Conservation (phyloP, 208 protist species). For the Porcisia hertigi region DNA sequence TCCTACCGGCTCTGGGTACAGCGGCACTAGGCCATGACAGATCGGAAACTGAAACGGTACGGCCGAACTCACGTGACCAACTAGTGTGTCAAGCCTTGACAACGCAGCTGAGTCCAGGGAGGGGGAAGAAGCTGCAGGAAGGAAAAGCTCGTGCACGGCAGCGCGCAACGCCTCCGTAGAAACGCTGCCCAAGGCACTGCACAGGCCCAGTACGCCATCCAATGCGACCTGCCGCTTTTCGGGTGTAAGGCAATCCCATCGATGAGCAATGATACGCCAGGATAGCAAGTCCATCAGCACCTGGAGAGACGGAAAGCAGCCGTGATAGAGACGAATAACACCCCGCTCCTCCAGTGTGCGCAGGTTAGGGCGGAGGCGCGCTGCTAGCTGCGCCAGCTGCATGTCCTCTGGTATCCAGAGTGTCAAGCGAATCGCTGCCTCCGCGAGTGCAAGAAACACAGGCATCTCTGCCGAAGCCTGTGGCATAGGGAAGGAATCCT, state of each 20-base stretch:
- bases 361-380: conserved; percentile 36
- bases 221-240: conserved; percentile 26
- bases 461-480: conserved; percentile 18
- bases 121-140: conserved; percentile 1
- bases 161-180: conserved; percentile 18
- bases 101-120: not conserved
- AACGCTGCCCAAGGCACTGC: conserved; percentile 9
- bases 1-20: conserved; percentile 24
- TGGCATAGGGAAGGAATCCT: conserved; percentile 37
- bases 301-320: conserved; percentile 46
- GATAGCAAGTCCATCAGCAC: conserved; percentile 69
- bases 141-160: conserved; percentile 9
- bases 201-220: conserved; percentile 19
- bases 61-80: conserved; percentile 16
- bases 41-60: conserved; percentile 28
- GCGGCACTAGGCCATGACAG: conserved; percentile 11
- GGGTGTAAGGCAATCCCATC: conserved; percentile 37
- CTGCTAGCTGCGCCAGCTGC: conserved; percentile 24
- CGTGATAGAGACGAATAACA: conserved; percentile 25
- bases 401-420: conserved; percentile 34
- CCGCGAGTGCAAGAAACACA: conserved; percentile 43
- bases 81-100: conserved; percentile 3
- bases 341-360: conserved; percentile 37
- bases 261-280: conserved; percentile 41
- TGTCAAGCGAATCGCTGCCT: conserved; percentile 49